phyloP scores from a whole-genome alignment of 495 filamentous ascomycete genomes.

The Platismatia glauca region DNA sequence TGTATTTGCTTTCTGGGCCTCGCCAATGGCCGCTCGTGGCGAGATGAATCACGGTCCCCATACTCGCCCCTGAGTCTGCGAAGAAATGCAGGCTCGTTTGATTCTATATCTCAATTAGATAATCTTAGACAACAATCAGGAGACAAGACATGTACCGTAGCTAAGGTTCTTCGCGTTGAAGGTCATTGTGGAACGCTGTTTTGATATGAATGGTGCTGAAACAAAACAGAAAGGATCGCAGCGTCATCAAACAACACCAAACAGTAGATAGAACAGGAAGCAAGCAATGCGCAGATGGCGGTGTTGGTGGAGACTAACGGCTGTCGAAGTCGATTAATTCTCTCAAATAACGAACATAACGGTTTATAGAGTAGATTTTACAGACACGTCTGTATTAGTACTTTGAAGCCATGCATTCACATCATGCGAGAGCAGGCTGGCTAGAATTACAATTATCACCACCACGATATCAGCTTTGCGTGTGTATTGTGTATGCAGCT shows the following conservation, averaged over 20 bases:
- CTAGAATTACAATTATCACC: not conserved
- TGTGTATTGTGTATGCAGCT: no score
- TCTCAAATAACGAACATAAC: not conserved
- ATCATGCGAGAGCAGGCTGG: not conserved
- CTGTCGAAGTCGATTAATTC: not conserved
- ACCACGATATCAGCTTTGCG: not conserved
- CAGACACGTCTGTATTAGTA: not conserved
- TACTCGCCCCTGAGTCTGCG: constrained; percentile 16
- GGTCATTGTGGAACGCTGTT: not conserved
- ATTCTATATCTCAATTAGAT: constrained; percentile 12
- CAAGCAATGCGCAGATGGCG: not conserved
- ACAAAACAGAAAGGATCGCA: not conserved
- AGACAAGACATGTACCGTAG: constrained; percentile 16
- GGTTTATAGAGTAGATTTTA: not conserved
- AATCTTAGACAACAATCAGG: not conserved
- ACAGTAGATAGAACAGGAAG: not conserved
- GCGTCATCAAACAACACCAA: not conserved
- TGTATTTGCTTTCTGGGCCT: constrained; percentile 25
- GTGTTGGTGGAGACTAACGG: not conserved
- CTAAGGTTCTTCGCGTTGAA: constrained; percentile 20
- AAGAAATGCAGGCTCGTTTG: constrained; percentile 22
- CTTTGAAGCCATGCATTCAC: not conserved
- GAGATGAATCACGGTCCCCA: constrained; percentile 12
- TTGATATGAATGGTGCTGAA: not conserved
- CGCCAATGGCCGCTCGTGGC: constrained; percentile 25